Evolutionary conservation across 2,329 filamentous ascomycete species (phyloP), one percentile per base, ranked within the genome.

Genomic region (Colletotrichum magnum): DNA sequence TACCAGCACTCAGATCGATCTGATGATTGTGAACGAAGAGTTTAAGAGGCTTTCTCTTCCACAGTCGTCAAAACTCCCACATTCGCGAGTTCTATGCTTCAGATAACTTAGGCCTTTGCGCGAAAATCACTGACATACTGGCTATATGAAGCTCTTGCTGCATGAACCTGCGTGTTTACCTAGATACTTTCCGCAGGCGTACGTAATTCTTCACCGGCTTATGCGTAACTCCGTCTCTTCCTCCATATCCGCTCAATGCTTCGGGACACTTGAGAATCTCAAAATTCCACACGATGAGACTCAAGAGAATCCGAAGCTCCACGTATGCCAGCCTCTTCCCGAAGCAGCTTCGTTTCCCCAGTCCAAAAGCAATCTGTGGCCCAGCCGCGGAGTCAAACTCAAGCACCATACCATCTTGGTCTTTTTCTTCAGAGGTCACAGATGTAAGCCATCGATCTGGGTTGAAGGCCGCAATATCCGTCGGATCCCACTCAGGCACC

Each of bases 251-350:
- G 15, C 36, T 53, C 48, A 62, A 16, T 16, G 16, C 36, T 0
- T 62, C 36, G 16, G 58, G 51, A 24, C 58, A 62, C 13, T 45
- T 53, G 5, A 63, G 36, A 16, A 68, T 51, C 28, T 68, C 59
- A 18, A 83, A 83, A 41, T 78, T 76, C 82, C 80, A 83, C 7
- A 81, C 72, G 45, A 81, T 69, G 48, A 82, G 69, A 26, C 76
- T 78, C 15, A 80, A 72, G 28, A 79, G 64, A 13, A 80, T 77
- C 28, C 75, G 74, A 68, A 83, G 43, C 69, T 81, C 74, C 57
- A 81, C 39, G 50, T 79, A 75, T 2, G 79, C 81, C 65, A 83
- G 68, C 68, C 73, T 76, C 58, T 75, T 76, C 0, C 82, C 82
- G 52, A 77, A 83, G 58, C 82, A 84, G 10, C 77, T 77, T 2